Conservation (phyloP, 2,329 filamentous ascomycete genomes). For the Cordyceps javanica region DNA sequence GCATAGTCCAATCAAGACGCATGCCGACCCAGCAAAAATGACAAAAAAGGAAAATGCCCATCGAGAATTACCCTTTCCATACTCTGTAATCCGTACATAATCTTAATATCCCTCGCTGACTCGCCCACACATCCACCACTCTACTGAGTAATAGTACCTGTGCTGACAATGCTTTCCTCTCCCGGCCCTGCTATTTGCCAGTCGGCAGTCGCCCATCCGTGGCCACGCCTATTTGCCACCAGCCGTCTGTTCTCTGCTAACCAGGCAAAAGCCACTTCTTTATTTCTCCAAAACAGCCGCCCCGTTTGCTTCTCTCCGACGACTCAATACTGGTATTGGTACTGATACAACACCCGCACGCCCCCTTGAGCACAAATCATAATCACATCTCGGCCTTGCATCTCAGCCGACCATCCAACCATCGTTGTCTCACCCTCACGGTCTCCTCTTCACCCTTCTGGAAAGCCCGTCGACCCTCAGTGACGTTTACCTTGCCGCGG, state of each 20-base stretch:
- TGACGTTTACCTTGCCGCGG: too few relatives aligned
- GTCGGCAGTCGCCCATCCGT: background rate
- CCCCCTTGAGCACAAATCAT: background rate
- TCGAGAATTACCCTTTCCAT: background rate
- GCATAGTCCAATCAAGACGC: background rate
- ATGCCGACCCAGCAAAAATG: background rate
- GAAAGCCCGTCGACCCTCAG: background rate
- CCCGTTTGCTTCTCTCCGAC: background rate
- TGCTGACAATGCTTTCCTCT: background rate
- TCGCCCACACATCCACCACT: background rate
- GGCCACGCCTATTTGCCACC: background rate
- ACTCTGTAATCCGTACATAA: too few relatives aligned
- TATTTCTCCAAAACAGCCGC: background rate
- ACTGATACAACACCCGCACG: too few relatives aligned
- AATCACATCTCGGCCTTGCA: too few relatives aligned
- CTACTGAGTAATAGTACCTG: too few relatives aligned
- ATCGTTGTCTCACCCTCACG: background rate
- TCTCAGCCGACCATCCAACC: background rate
- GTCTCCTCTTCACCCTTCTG: background rate
- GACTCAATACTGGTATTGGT: background rate
- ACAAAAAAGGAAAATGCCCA: background rate
- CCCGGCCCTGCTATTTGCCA: conserved; percentile 1
- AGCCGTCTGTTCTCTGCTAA: background rate
- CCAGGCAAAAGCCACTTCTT: background rate
- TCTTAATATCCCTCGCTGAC: background rate